Percentiles rank a stretch among this genome's conserved stretches.
Conservation (phyloP, 129 eudicot species). For the Chrysanthemum seticuspe region DNA sequence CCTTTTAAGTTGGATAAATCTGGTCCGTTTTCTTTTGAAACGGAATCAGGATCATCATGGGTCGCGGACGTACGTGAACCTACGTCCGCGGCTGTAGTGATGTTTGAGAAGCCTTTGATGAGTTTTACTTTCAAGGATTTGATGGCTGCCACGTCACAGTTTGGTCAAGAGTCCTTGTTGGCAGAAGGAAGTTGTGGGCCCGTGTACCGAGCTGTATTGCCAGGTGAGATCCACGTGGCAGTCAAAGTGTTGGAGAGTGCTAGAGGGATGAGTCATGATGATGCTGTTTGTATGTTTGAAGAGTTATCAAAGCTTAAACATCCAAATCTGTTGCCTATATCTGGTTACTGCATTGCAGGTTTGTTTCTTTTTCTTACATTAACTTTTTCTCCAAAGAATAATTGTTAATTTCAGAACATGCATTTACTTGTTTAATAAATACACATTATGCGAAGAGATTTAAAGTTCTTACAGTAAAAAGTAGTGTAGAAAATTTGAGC, state of each 20-base stretch:
- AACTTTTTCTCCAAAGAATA: neutral
- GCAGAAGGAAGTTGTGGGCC: constrained; percentile 98
- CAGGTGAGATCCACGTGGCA: constrained; percentile 99
- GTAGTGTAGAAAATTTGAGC: neutral
- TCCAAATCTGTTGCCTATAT: constrained; percentile 77
- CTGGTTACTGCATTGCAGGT: constrained; percentile 99
- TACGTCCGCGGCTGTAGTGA: constrained; percentile 72
- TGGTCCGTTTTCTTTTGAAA: constrained; percentile 90
- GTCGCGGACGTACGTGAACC: constrained; percentile 82
- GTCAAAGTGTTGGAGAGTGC: constrained; percentile 82
- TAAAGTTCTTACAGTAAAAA: neutral
- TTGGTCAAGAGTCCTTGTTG: constrained; percentile 78
- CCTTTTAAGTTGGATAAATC: constrained; percentile 77
- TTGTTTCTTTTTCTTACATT: constrained; percentile 12
- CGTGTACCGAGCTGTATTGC: constrained; percentile 85
- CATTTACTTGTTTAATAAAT: neutral
- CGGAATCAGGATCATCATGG: constrained; percentile 97
- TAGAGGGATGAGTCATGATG: constrained; percentile 52
- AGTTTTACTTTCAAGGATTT: constrained; percentile 82
- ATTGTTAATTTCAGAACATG: constrained; percentile 1
- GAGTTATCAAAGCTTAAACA: constrained; percentile 70
- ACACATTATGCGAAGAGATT: constrained; percentile 9
- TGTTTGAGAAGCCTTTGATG: constrained; percentile 96
- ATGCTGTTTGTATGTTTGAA: constrained; percentile 69
- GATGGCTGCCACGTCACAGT: constrained; percentile 93